Evolutionary conservation across 2,329 filamentous ascomycete genomes (phyloP), one percentile per base, ranked within the genome.

Genomic region (Apiospora aurea): DNA sequence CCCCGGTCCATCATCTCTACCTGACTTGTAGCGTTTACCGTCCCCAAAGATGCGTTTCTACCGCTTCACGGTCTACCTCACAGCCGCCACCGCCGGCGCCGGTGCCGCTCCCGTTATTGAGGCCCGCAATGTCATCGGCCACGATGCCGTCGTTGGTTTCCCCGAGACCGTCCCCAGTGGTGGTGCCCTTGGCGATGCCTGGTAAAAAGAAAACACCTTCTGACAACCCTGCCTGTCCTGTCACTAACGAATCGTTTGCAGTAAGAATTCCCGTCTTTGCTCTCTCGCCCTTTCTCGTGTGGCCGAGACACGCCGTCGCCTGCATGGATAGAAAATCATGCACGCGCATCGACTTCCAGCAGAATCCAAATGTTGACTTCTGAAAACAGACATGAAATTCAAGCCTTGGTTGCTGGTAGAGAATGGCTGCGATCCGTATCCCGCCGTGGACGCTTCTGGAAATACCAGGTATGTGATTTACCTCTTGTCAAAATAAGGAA

Each of bases 401-500:
- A 85, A 91, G 79, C 89, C 75, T n/a, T 76, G 70, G 72, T 82
- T 89, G 4, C 76, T 88, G 16, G 85, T 89, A 7, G 82, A 83
- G 29, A 87, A 87, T 75, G 88, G 88, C 64, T 91, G 88, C 72
- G 87, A 89, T 7, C 88, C 88, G 0, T 90, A 87, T 75, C 87
- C 88, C 0, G 88, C 86, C 1, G 88, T 90, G 0, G 85, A 90
- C 73, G 83, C 83, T 1, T 78, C 81, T 0, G 88, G 88, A 61
- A 78, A 79, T 71, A 78, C 77, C 14, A 71, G 75, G 78, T 78
- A 72, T 26, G 44, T n/a, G n/a, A n/a, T n/a, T n/a, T n/a, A n/a
- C n/a, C n/a, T n/a, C 61, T n/a, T 26, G 41, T n/a, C n/a, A n/a
- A n/a, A 14, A 5, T 11, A 43, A 43, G 13, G 14, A 26, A 67